Percentiles rank a stretch among this genome's conserved stretches.
Conservation (phyloP, 495 filamentous ascomycete genomes). For the Penicillium cataractarum region DNA sequence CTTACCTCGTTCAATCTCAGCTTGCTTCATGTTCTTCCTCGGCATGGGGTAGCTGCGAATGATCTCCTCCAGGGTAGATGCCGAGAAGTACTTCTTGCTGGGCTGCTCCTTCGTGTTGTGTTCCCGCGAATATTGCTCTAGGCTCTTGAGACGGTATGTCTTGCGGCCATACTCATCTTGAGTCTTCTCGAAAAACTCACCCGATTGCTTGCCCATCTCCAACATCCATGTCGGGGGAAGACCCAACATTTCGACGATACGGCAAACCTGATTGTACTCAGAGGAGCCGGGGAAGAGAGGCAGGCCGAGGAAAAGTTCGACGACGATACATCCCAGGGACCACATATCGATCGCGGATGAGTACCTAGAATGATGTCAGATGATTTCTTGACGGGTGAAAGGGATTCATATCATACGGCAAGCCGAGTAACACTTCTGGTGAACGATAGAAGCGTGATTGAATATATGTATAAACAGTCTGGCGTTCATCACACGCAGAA, state of each 20-base stretch:
- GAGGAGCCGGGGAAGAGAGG: constrained; percentile 97
- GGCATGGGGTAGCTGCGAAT: constrained; percentile 98
- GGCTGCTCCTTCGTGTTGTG: constrained; percentile 97
- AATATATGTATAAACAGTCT: constrained; percentile 99
- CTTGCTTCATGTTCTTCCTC: constrained; percentile 98
- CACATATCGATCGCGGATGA: constrained; percentile 99
- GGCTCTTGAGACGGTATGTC: constrained; percentile 88
- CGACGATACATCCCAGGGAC: constrained; percentile 98
- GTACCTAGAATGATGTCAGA: constrained; percentile 56
- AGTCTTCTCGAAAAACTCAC: constrained; percentile 95
- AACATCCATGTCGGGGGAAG: constrained; percentile 98
- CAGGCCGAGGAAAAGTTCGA: constrained; percentile 94
- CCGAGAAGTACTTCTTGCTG: constrained; percentile 99
- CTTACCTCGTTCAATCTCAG: constrained; percentile 93
- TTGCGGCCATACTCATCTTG: constrained; percentile 90
- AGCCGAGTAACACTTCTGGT: constrained; percentile 89
- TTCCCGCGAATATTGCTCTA: constrained; percentile 96
- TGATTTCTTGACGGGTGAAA: background rate
- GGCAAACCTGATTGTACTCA: constrained; percentile 97
- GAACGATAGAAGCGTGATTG: constrained; percentile 98
- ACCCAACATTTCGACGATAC: constrained; percentile 98
- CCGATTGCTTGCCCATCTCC: constrained; percentile 97
- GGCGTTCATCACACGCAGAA: constrained; percentile 96
- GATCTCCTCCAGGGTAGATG: constrained; percentile 91
- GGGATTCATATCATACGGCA: constrained; percentile 60